A percentile compares a stretch with the other conserved stretches of the same genome.
phyloP scores from a whole-genome alignment of 192 early-diverging fungal species.

The Endogone sp. region DNA sequence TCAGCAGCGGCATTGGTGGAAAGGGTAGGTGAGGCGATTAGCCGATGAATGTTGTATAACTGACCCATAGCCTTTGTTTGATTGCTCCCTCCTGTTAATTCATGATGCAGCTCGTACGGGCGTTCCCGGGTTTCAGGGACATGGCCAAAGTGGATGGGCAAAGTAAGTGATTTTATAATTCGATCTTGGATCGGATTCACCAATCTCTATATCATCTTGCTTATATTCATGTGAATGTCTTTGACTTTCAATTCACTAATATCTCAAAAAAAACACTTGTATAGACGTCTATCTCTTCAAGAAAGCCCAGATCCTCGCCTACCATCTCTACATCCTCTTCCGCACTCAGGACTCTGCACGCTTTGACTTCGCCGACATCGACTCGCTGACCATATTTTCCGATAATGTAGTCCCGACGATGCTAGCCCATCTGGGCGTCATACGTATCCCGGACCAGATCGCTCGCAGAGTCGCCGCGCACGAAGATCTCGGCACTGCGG shows the following conservation, averaged over 20 bases:
- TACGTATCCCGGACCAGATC: slow-evolving; percentile 41
- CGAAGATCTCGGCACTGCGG: slow-evolving; percentile 41
- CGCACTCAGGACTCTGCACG: slow-evolving; percentile 35
- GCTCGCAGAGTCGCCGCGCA: slow-evolving; percentile 38
- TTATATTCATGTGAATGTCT: not conserved
- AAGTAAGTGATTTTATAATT: slow-evolving; percentile 11
- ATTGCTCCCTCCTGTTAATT: not conserved
- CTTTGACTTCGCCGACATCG: slow-evolving; percentile 67
- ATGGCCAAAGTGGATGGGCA: slow-evolving; percentile 40
- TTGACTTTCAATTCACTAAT: slow-evolving; percentile 1
- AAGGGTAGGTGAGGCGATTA: slow-evolving; percentile 2
- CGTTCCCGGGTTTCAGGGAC: slow-evolving; percentile 74
- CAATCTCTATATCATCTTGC: slow-evolving; percentile 1
- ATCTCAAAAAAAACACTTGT: not conserved
- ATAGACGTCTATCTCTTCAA: slow-evolving; percentile 66
- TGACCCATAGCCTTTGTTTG: not conserved
- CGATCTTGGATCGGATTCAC: too few relatives aligned
- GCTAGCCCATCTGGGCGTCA: slow-evolving; percentile 50
- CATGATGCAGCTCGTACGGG: slow-evolving; percentile 41
- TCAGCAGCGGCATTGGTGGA: slow-evolving; percentile 52
- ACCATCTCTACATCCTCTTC: slow-evolving; percentile 60
- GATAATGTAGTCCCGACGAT: slow-evolving; percentile 76
- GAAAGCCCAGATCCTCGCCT: slow-evolving; percentile 70
- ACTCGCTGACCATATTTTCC: slow-evolving; percentile 63
- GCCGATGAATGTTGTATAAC: too few relatives aligned